phyloP scores from a whole-genome alignment of 805 yeast species.

The Lipomyces yamadae region DNA sequence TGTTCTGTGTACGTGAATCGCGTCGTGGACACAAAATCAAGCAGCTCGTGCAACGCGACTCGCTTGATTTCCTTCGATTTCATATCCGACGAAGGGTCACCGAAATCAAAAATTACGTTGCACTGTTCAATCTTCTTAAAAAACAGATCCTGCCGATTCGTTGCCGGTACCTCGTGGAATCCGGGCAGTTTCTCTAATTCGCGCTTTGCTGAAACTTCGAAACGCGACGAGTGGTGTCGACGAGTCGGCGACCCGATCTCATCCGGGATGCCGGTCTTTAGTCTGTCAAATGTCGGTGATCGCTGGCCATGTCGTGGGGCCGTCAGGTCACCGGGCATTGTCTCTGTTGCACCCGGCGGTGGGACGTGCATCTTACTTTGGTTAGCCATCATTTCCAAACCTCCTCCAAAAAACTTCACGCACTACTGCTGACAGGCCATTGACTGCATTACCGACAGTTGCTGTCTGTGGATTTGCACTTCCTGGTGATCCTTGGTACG shows the following conservation, averaged over 20 bases:
- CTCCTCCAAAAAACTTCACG: slow-evolving; percentile 1
- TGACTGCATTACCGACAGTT: background rate
- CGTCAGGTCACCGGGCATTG: slow-evolving; percentile 46
- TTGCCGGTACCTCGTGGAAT: slow-evolving; percentile 86
- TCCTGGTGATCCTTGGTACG: slow-evolving; percentile 17
- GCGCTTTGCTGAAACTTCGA: slow-evolving; percentile 74
- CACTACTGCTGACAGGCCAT: slow-evolving; percentile 25
- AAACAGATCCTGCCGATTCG: slow-evolving; percentile 78
- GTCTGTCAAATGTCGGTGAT: slow-evolving; percentile 57
- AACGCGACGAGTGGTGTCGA: slow-evolving; percentile 89
- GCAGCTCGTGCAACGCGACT: slow-evolving; percentile 82
- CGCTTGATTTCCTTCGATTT: slow-evolving; percentile 92
- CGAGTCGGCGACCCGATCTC: slow-evolving; percentile 76
- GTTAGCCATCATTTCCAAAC: background rate
- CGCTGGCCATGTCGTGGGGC: slow-evolving; percentile 35
- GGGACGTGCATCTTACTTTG: slow-evolving; percentile 33
- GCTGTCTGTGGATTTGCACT: slow-evolving; percentile 8
- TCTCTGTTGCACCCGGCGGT: slow-evolving; percentile 47
- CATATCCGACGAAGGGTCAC: slow-evolving; percentile 89
- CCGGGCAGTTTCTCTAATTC: slow-evolving; percentile 77
- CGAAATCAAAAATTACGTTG: slow-evolving; percentile 89
- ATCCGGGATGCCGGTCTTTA: slow-evolving; percentile 71
- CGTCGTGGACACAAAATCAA: slow-evolving; percentile 81
- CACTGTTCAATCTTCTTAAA: slow-evolving; percentile 91
- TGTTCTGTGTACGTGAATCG: slow-evolving; percentile 87